Percentiles rank a stretch among this genome's conserved stretches.
Evolutionary conservation across 352 stramenopile genomes (phyloP).

Genomic region (Phytophthora pluvialis): DNA sequence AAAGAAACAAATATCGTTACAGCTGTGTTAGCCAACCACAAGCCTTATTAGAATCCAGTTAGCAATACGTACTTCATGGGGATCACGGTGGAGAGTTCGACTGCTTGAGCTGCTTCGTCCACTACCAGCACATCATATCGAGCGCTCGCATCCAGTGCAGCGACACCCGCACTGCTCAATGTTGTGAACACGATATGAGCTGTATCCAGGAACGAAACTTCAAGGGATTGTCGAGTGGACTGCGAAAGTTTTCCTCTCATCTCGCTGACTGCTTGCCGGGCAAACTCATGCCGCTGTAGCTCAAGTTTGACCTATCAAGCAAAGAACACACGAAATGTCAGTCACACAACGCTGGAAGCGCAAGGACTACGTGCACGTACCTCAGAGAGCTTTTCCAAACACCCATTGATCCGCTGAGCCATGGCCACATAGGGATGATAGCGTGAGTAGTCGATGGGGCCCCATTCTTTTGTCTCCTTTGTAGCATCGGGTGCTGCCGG

Average conservation of each 20-base stretch:
- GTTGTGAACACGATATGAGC: slow-evolving; percentile 94
- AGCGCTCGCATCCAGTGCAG: slow-evolving; percentile 75
- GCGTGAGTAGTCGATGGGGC: slow-evolving; percentile 73
- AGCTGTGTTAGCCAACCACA: slow-evolving; percentile 10
- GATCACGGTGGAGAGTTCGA: slow-evolving; percentile 89
- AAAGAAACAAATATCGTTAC: not conserved
- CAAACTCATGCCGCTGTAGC: slow-evolving; percentile 84
- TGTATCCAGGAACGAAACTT: slow-evolving; percentile 90
- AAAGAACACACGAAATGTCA: slow-evolving; percentile 13
- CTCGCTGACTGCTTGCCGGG: slow-evolving; percentile 66
- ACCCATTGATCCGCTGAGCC: slow-evolving; percentile 82
- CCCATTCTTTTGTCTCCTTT: slow-evolving; percentile 23
- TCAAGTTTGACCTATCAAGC: slow-evolving; percentile 73
- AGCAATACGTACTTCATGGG: slow-evolving; percentile 81
- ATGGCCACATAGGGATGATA: slow-evolving; percentile 74
- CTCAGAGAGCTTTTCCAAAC: slow-evolving; percentile 75
- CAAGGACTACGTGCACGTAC: slow-evolving; percentile 38
- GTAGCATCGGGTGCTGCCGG: slow-evolving; percentile 18
- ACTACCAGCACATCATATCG: slow-evolving; percentile 88
- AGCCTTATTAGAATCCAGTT: not conserved
- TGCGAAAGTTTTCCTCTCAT: slow-evolving; percentile 67
- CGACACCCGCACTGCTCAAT: slow-evolving; percentile 87
- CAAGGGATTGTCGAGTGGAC: slow-evolving; percentile 76
- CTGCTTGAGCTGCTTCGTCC: slow-evolving; percentile 87
- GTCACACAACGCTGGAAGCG: not conserved